Percentiles rank a stretch among this genome's conserved stretches.
Conservation (phyloP, 2,329 filamentous ascomycete genomes). For the Botrytis elliptica region DNA sequence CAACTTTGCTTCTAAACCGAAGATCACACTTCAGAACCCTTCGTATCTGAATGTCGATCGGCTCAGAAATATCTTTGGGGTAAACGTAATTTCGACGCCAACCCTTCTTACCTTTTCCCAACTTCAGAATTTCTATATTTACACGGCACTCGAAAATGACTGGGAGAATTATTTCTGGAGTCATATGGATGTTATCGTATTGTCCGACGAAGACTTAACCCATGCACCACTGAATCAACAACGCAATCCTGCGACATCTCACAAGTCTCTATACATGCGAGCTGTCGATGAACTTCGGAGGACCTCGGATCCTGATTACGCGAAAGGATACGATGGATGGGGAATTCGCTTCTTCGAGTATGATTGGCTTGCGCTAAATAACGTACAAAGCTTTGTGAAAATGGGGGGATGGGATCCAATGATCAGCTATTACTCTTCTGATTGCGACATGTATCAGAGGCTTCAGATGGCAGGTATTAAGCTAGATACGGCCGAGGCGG, state of each 20-base stretch:
- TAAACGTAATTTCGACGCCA: conserved; percentile 51
- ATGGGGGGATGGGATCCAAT: conserved; percentile 53
- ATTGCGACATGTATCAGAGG: conserved; percentile 54
- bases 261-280: conserved; percentile 52
- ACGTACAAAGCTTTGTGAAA: conserved; percentile 42
- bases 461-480: conserved; percentile 45
- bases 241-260: conserved; percentile 16
- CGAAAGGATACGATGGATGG: conserved; percentile 11
- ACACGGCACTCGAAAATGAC: conserved; percentile 44
- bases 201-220: conserved; percentile 44
- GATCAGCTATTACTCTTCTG: conserved; percentile 55
- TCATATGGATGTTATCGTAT: conserved; percentile 54
- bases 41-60: conserved; percentile 55
- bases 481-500: conserved; percentile 43
- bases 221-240: conserved; percentile 22
- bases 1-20: conserved; percentile 46
- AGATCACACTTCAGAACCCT: conserved; percentile 53
- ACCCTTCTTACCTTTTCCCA: conserved; percentile 55
- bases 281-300: conserved; percentile 56
- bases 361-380: conserved; percentile 53
- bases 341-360: conserved; percentile 46
- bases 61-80: conserved; percentile 49
- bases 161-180: conserved; percentile 56
- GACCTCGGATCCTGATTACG: conserved; percentile 32
- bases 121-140: conserved; percentile 54